phyloP scores from a whole-genome alignment of 768 basidiomycete genomes.

The Hygrocybe punicea region DNA sequence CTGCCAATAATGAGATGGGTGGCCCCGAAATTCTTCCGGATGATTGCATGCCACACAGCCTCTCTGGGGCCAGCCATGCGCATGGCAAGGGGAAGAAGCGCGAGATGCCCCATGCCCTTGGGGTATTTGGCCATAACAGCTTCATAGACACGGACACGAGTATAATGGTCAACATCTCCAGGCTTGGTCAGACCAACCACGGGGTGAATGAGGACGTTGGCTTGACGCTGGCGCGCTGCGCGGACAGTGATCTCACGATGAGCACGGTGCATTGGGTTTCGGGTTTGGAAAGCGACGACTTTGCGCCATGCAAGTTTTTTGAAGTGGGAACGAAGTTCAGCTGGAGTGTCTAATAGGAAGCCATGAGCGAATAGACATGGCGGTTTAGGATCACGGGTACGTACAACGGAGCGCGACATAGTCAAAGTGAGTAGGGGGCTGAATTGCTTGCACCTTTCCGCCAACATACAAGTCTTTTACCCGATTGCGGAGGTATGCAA shows the following conservation, averaged over 20 bases:
- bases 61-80: constrained; percentile 98
- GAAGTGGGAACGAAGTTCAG: constrained; percentile 93
- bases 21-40: constrained; percentile 97
- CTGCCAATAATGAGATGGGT: constrained; percentile 97
- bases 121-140: constrained; percentile 98
- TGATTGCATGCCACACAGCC: constrained; percentile 98
- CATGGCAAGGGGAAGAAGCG: constrained; percentile 96
- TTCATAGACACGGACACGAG: constrained; percentile 94
- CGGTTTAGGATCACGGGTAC: constrained; percentile 25
- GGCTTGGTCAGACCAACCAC: constrained; percentile 98
- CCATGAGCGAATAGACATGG: neutral
- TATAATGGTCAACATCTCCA: constrained; percentile 88
- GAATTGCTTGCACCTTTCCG: constrained; percentile 90
- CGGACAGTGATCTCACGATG: constrained; percentile 97
- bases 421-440: constrained; percentile 88
- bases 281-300: constrained; percentile 97
- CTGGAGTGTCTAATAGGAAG: constrained; percentile 68
- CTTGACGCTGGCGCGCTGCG: constrained; percentile 92
- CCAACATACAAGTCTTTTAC: constrained; percentile 90
- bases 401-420: constrained; percentile 91
- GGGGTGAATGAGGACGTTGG: constrained; percentile 97
- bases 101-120: constrained; percentile 97
- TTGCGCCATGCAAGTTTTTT: constrained; percentile 95
- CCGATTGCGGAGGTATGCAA: constrained; percentile 80
- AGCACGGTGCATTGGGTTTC: constrained; percentile 99